phyloP scores from a whole-genome alignment of 805 yeast genomes.

The Yarrowia deformans region DNA sequence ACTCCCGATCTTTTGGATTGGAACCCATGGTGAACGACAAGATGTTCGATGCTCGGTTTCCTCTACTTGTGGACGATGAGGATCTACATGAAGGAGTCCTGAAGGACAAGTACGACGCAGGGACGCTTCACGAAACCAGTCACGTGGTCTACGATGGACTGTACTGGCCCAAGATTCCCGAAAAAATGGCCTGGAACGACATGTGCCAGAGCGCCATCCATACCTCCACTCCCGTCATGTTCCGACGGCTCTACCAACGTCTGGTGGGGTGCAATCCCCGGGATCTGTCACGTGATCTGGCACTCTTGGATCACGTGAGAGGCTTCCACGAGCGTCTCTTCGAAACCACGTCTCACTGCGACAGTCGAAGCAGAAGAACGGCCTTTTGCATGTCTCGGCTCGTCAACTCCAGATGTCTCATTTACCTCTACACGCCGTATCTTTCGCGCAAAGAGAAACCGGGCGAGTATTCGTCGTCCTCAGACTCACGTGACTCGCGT shows the following conservation, averaged over 20 bases:
- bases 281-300: constrained; percentile 9
- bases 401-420: constrained; percentile 29
- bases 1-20: constrained; percentile 23
- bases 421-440: constrained; percentile 34
- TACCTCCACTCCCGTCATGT: constrained; percentile 19
- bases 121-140: constrained; percentile 1
- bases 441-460: constrained; percentile 9
- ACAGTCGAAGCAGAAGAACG: not conserved
- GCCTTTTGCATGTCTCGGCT: constrained; percentile 37
- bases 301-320: constrained; percentile 17
- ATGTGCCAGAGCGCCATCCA: constrained; percentile 31
- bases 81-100: constrained; percentile 9
- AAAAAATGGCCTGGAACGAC: constrained; percentile 34
- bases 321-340: constrained; percentile 24
- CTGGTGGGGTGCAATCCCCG: constrained; percentile 4
- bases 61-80: constrained; percentile 6
- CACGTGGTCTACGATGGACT: constrained; percentile 23
- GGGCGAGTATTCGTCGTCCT: not conserved
- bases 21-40: constrained; percentile 34
- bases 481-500: constrained; percentile 7
- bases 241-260: constrained; percentile 22
- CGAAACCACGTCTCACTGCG: constrained; percentile 18
- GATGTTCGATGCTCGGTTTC: constrained; percentile 25
- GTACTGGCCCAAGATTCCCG: constrained; percentile 33
- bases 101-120: constrained; percentile 7